A percentile compares a stretch with the other conserved stretches of the same genome.
Conservation (phyloP, 192 early-diverging fungal species). For the Radiomyces spectabilis region DNA sequence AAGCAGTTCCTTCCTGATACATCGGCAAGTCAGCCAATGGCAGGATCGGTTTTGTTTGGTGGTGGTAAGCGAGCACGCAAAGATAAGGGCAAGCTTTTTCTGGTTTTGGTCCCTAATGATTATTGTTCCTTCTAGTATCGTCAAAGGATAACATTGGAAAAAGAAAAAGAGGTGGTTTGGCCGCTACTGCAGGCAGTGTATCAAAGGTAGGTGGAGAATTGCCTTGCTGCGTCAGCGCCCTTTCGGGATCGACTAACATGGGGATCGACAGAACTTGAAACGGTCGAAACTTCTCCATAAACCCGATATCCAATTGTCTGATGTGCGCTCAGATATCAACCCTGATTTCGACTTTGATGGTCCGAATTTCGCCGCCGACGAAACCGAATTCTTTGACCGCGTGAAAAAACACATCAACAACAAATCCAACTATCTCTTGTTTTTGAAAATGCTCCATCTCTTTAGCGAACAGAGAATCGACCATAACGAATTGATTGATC, state of each 20-base stretch:
- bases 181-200: too few species aligned
- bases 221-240: neutral
- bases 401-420: conserved; percentile 80
- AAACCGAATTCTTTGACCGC: conserved; percentile 93
- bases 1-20: conserved; percentile 95
- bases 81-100: too few species aligned
- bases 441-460: conserved; percentile 88
- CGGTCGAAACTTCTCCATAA: neutral
- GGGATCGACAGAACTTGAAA: too few species aligned
- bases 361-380: conserved; percentile 51
- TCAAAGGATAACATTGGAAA: too few species aligned
- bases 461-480: conserved; percentile 93
- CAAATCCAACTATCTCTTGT: conserved; percentile 86
- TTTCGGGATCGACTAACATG: too few species aligned
- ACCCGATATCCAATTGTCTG: neutral
- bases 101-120: too few species aligned
- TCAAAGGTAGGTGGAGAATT: neutral
- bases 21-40: too few species aligned
- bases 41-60: too few species aligned
- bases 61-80: too few species aligned
- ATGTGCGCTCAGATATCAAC: neutral
- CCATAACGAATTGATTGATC: conserved; percentile 72
- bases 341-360: neutral
- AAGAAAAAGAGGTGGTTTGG: too few species aligned
- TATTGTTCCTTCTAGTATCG: too few species aligned